Evolutionary conservation across 73 alveolate species (phyloP).

Genomic region (Tetrahymena borealis): DNA sequence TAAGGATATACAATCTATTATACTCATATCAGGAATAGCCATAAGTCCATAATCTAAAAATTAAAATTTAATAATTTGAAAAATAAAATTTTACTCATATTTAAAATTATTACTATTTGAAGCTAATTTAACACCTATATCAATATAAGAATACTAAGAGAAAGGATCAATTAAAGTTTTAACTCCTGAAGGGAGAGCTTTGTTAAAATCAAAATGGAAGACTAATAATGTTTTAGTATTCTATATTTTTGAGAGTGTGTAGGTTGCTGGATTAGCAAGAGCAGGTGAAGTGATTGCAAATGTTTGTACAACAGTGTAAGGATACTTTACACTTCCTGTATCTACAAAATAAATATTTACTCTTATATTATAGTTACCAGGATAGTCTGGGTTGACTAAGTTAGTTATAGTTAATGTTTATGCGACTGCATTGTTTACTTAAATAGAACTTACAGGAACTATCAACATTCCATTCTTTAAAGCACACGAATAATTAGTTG

Average conservation of each 20-base stretch:
- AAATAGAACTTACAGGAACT: not conserved
- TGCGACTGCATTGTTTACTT: not conserved
- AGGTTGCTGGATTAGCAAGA: not conserved
- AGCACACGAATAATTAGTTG: not conserved
- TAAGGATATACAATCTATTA: slow-evolving; percentile 3
- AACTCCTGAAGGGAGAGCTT: slow-evolving; percentile 25
- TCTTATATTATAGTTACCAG: slow-evolving; percentile 4
- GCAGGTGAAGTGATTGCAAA: not conserved
- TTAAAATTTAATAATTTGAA: not conserved
- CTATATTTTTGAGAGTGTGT: slow-evolving; percentile 7
- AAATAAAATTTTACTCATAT: not conserved
- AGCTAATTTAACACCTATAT: not conserved
- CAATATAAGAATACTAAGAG: slow-evolving; percentile 16
- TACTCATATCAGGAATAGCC: not conserved
- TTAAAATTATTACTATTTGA: not conserved
- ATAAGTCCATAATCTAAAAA: not conserved
- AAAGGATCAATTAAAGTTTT: slow-evolving; percentile 30
- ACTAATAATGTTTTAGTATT: not conserved
- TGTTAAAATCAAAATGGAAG: not conserved
- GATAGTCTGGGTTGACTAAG: not conserved
- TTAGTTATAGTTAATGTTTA: slow-evolving; percentile 1
- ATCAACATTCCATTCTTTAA: slow-evolving; percentile 1
- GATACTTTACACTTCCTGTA: not conserved
- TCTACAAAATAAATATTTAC: not conserved
- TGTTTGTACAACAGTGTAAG: not conserved